phyloP scores from a whole-genome alignment of 192 early-diverging fungal species.

The Coemansia sp. region DNA sequence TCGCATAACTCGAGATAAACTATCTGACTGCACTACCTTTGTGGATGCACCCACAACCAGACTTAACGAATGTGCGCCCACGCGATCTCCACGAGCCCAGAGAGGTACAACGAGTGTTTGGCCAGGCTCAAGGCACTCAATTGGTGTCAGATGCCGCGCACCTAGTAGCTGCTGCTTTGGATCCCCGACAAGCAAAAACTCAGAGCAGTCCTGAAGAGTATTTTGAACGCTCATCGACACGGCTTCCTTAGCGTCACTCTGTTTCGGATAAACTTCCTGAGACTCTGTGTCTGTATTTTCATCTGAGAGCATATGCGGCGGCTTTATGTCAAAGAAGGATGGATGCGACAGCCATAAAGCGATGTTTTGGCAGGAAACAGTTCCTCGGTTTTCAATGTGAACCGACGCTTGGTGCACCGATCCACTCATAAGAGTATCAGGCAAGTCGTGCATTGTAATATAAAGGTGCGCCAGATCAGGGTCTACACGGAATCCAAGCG shows the following conservation, averaged over 20 bases:
- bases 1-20: constrained; percentile 19
- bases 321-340: constrained; percentile 65
- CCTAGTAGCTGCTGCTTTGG: constrained; percentile 1
- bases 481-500: constrained; percentile 71
- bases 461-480: constrained; percentile 83
- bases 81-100: constrained; percentile 89
- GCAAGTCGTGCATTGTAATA: constrained; percentile 71
- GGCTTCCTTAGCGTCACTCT: not conserved
- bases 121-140: constrained; percentile 59
- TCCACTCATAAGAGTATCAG: constrained; percentile 76
- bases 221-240: constrained; percentile 30
- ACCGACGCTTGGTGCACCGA: constrained; percentile 71
- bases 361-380: constrained; percentile 66
- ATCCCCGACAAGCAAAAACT: constrained; percentile 20
- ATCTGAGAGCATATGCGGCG: constrained; percentile 8
- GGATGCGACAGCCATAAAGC: constrained; percentile 82
- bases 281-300: not conserved
- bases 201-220: constrained; percentile 30
- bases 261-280: constrained; percentile 14
- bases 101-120: constrained; percentile 71
- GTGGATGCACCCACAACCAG: constrained; percentile 26
- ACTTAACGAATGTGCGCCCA: constrained; percentile 71
- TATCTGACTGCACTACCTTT: not conserved
- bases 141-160: constrained; percentile 13
- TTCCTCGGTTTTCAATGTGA: constrained; percentile 82